phyloP scores from a whole-genome alignment of 2,329 filamentous ascomycete genomes.

The Thielaviopsis musarum region DNA sequence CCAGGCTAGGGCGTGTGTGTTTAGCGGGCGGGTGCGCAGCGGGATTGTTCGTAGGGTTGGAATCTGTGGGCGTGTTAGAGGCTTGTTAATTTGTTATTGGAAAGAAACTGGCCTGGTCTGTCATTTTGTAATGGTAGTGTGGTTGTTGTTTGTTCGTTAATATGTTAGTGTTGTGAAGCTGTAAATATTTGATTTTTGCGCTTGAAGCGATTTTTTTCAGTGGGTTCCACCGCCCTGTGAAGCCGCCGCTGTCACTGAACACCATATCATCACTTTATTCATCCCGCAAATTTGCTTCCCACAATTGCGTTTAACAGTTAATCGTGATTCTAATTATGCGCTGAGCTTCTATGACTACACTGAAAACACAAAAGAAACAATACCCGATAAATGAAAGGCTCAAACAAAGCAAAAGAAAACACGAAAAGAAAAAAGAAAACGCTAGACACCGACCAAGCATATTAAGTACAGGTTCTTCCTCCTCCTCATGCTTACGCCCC shows the following conservation, averaged over 20 bases:
- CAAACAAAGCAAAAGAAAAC: not conserved
- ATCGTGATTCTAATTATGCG: no score
- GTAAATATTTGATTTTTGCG: not conserved
- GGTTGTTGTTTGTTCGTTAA: not conserved
- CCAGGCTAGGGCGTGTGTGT: slow-evolving; percentile 29
- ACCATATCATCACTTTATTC: not conserved
- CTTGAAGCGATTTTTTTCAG: not conserved
- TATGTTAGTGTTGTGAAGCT: not conserved
- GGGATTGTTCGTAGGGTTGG: slow-evolving; percentile 31
- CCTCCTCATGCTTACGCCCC: slow-evolving; percentile 14
- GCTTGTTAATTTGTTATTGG: not conserved
- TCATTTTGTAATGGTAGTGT: not conserved
- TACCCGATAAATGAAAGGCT: not conserved
- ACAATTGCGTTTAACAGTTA: not conserved
- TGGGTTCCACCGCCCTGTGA: not conserved
- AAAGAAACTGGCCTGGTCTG: slow-evolving; percentile 4
- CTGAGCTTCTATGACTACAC: not conserved
- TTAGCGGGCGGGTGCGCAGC: slow-evolving; percentile 27
- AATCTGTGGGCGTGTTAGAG: slow-evolving; percentile 18
- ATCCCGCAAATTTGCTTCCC: not conserved
- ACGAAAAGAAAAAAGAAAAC: not conserved
- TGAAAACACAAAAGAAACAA: not conserved
- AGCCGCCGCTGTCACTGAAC: not conserved
- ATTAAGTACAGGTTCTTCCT: not conserved
- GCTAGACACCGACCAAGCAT: not conserved